Evolutionary conservation across 352 stramenopile species (phyloP), one percentile per base, ranked within the genome.

Genomic region (Pythium oligandrum): DNA sequence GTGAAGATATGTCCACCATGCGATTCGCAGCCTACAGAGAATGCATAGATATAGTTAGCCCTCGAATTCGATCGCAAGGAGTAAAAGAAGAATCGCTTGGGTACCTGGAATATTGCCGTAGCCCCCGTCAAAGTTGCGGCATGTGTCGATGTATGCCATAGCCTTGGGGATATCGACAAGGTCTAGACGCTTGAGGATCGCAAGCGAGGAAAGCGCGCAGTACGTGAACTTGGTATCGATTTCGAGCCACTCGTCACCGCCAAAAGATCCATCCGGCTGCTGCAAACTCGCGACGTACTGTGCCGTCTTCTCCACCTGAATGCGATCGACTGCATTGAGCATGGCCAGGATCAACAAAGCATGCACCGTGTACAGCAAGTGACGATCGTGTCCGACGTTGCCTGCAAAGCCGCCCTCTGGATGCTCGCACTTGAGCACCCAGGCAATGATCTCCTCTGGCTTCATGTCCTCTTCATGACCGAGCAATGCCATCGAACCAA

Each of bases 171-270:
- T 62, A 62, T 98, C 83, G 32, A 98, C 70, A 5, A 81, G 64
- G 11, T 92, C 73, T 12, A 98, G 68, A 39, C 68, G 65, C 6
- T 88, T 86, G 45, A 99, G 73, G 38, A 99, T 82, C 39, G 96
- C 90, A 33, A 99, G 82, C 40, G 76, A 79, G n/a, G 83, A 96
- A 12, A 99, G 71, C 26, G 96, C 96, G 63, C 97, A 99, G 72
- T 99, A 99, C 31, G 90, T 98, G 71, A 99, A 99, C 61, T 98
- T 93, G 48, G 97, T 99, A 74, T 99, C 97, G 50, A 99, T 91
- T 66, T 99, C 97, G 35, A 86, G 83, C 89, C 95, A 99, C 66
- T 93, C 64, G 71, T 99, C 97, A 37, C 96, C 97, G 3, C 78
- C 85, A 65, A 99, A 99, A 12, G 90, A 98, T 5, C 97, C 97